A percentile compares a stretch with the other conserved stretches of the same genome.
phyloP scores from a whole-genome alignment of 352 stramenopile species.

The Phytophthora podocarpi region DNA sequence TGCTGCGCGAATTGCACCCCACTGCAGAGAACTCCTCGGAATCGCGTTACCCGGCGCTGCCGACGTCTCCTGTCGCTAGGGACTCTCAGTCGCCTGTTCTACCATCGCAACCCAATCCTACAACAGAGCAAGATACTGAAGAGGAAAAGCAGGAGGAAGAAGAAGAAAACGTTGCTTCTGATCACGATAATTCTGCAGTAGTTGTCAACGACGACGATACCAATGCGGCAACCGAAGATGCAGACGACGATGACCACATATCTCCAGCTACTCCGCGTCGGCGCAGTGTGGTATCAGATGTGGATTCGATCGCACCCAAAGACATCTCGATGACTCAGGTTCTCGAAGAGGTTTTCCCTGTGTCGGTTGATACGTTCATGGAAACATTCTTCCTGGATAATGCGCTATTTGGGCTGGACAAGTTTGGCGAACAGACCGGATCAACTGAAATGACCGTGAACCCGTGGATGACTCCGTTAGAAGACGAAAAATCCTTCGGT shows the following conservation, averaged over 20 bases:
- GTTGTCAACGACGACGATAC: constrained; percentile 1
- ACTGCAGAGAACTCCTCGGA: constrained; percentile 18
- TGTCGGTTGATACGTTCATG: constrained; percentile 78
- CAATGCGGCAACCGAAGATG: not conserved
- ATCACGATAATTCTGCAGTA: not conserved
- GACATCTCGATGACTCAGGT: constrained; percentile 82
- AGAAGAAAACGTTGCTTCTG: constrained; percentile 5
- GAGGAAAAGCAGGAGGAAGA: constrained; percentile 9
- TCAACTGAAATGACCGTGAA: constrained; percentile 79
- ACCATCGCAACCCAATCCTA: not conserved
- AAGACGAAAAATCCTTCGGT: constrained; percentile 52
- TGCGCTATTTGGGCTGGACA: constrained; percentile 70
- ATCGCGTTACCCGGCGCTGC: constrained; percentile 11
- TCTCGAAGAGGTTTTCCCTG: constrained; percentile 58
- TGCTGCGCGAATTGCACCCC: constrained; percentile 39
- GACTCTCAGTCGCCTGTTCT: not conserved
- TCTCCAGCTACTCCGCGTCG: constrained; percentile 19
- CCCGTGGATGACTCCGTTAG: constrained; percentile 59
- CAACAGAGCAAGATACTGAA: constrained; percentile 10
- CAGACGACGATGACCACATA: constrained; percentile 15
- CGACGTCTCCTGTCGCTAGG: constrained; percentile 16
- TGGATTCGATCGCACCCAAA: constrained; percentile 59
- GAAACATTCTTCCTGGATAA: constrained; percentile 68
- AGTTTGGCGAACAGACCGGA: constrained; percentile 61
- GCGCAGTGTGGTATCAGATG: constrained; percentile 63